Base-by-base conservation (phyloP, 208 protist genomes). In the Acanthamoeba castellanii region DNA sequence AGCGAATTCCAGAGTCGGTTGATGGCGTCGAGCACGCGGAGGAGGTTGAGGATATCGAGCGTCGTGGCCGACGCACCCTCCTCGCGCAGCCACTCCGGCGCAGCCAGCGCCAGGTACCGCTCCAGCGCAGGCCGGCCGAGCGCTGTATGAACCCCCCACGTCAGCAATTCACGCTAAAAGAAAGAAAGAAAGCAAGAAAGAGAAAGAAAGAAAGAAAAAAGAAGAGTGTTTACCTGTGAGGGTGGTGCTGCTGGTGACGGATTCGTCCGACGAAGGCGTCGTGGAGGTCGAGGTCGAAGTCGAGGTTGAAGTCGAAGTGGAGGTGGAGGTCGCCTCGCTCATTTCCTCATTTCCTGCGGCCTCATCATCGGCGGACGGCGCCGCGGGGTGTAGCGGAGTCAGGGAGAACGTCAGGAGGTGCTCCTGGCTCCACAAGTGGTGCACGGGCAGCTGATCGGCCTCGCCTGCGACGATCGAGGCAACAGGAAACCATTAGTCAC, bases 1-100 rank as follows among this genome's bases (percentile, higher is more conserved):
- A 94, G 90, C 45, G 72, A 64, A 68, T 64, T 61, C 90, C 66
- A 87, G 47, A 87, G 34, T n/a, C 72, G 25, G 68, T 94, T 94
- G 72, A 82, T 64, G 13, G 90, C 90, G 14, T 94, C 70, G 34
- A 94, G 72, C 32, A 94, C 57, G 14, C 66, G 90, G 20, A 94
- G 32, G 25, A 85, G 42, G 50, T 94, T 45, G 34, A 94, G 72
- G 8, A 85, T 85, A 18, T 20, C 9, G 18, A 70, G 45, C 30
- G 72, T 85, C 18, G 34, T 42, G 16, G 11, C 90, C 8, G 90
- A 61, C 13, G 55, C 72, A 5, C 72, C 90, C 27, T 94, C 90
- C 45, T 87, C 90, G 14, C n/a, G 47, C 90, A 94, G 50, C 70
- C 47, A 70, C 7, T 85, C 72, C 72, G 45, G 55, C 18, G 90